phyloP scores from a whole-genome alignment of 805 yeast species.

The Cyberlindnera lachancei region DNA sequence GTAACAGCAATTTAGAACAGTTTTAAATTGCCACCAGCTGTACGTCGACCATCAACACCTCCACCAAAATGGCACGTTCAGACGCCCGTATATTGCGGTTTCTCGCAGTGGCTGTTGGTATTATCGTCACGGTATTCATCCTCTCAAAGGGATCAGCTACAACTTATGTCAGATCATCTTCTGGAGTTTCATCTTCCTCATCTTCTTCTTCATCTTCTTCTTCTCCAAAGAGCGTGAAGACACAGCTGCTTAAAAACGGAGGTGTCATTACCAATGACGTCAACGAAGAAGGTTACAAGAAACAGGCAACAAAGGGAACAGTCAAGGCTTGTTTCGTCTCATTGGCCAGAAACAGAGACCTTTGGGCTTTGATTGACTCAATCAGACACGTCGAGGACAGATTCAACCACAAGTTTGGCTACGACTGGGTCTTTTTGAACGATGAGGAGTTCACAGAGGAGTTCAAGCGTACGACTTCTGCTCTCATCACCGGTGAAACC shows the following conservation, averaged over 20 bases:
- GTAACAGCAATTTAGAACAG: too few relatives aligned
- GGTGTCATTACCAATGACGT: slow-evolving; percentile 9
- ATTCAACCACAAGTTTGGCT: slow-evolving; percentile 53
- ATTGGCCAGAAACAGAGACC: slow-evolving; percentile 61
- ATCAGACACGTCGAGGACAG: slow-evolving; percentile 61
- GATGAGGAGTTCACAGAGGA: slow-evolving; percentile 55
- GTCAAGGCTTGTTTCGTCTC: slow-evolving; percentile 61
- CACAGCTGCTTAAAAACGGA: not conserved
- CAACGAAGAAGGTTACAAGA: slow-evolving; percentile 14
- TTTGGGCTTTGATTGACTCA: slow-evolving; percentile 49
- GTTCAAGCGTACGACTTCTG: slow-evolving; percentile 42
- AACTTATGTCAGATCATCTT: slow-evolving; percentile 14
- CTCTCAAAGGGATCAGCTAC: slow-evolving; percentile 23
- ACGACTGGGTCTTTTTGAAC: slow-evolving; percentile 77
- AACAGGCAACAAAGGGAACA: slow-evolving; percentile 19
- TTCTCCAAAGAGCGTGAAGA: slow-evolving; percentile 9
- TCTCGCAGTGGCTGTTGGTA: slow-evolving; percentile 19
- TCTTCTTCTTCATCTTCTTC: slow-evolving; percentile 1
- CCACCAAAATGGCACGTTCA: slow-evolving; percentile 21
- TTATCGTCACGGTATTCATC: slow-evolving; percentile 19
- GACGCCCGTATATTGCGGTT: slow-evolving; percentile 23
- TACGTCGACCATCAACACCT: too few relatives aligned
- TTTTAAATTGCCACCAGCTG: too few relatives aligned
- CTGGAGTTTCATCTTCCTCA: slow-evolving; percentile 5
- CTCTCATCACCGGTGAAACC: slow-evolving; percentile 50